A percentile compares a stretch with the other conserved stretches of the same genome.
phyloP scores from a whole-genome alignment of 495 filamentous ascomycete species.

The Peziza echinospora region DNA sequence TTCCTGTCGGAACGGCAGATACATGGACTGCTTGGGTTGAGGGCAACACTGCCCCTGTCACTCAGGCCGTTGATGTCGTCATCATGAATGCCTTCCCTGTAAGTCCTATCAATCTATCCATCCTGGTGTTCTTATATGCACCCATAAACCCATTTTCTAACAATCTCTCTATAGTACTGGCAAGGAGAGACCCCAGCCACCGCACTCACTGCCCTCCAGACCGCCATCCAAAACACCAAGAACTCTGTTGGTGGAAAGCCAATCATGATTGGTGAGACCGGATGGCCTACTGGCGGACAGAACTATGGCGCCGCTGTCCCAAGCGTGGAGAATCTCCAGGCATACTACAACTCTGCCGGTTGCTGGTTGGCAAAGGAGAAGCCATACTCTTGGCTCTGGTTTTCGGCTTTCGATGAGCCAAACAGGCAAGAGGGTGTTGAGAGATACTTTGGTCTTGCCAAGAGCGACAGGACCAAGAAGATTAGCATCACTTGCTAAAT shows the following conservation, averaged over 20 bases:
- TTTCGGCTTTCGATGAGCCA: conserved; percentile 18
- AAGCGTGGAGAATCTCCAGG: conserved; percentile 44
- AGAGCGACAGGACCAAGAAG: background rate
- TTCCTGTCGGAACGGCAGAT: conserved; percentile 65
- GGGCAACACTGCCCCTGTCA: conserved; percentile 44
- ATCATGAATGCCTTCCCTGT: conserved; percentile 56
- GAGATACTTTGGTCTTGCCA: conserved; percentile 15
- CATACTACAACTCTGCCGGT: conserved; percentile 57
- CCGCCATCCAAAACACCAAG: conserved; percentile 41
- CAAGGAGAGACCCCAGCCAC: conserved; percentile 9
- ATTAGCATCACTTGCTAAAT: background rate
- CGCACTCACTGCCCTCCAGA: conserved; percentile 33
- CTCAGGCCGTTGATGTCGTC: conserved; percentile 49
- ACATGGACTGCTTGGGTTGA: conserved; percentile 81
- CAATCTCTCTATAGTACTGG: conserved; percentile 20
- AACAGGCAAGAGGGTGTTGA: conserved; percentile 8
- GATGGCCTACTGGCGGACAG: conserved; percentile 54
- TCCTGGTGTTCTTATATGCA: background rate
- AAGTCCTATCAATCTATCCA: too few species aligned
- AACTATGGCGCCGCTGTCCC: conserved; percentile 39
- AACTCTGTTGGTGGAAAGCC: conserved; percentile 39
- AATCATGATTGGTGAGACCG: conserved; percentile 82
- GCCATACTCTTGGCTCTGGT: conserved; percentile 14
- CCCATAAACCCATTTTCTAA: too few species aligned
- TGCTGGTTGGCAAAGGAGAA: conserved; percentile 28